Evolutionary conservation across 2,329 filamentous ascomycete species (phyloP), one percentile per base, ranked within the genome.

Genomic region (Rhynchosporium agropyri): DNA sequence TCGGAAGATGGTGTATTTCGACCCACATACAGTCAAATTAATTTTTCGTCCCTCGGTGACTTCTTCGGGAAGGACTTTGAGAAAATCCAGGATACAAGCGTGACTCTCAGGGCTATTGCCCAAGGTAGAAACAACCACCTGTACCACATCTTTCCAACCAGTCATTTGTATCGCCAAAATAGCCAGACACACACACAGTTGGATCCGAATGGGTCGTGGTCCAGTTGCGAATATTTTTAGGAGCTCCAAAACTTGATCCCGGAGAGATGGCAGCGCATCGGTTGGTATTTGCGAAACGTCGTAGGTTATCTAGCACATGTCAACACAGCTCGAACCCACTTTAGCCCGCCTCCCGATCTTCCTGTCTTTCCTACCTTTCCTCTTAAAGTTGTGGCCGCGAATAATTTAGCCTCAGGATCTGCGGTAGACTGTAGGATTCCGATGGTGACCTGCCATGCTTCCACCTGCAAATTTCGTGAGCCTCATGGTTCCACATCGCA

Each of bases 31-130:
- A 86, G 92, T 93, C 80, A 99, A 85, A 84, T 92, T 97, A 84
- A 99, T 97, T 82, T 98, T 99, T 80, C 95, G 92, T 80, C 95
- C 95, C 84, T 99, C 94, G 71, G 91, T 98, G 75, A 99, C 95
- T 84, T 99, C 95, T 83, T 99, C 95, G 62, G 95, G 95, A 69
- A 99, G 87, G 73, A 99, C 93, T 77, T 92, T 92, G 69, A 99
- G 83, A 77, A 99, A 99, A 77, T 99, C 95, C 74, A 99, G 83
- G 73, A 98, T 90, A 76, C 90, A 95, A 68, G 92, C 87, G 72
- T 95, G 87, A 75, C 89, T 92, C 74, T 88, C 86, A 65, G 89
- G 85, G 73, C 90, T 89, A 75, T 84, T 86, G 69, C 90, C 89
- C 62, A 98, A 84, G 49, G 90, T 85, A 61, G 87, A 84, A 60